Conservation (phyloP, 768 basidiomycete species). For the Kwoniella sp. region DNA sequence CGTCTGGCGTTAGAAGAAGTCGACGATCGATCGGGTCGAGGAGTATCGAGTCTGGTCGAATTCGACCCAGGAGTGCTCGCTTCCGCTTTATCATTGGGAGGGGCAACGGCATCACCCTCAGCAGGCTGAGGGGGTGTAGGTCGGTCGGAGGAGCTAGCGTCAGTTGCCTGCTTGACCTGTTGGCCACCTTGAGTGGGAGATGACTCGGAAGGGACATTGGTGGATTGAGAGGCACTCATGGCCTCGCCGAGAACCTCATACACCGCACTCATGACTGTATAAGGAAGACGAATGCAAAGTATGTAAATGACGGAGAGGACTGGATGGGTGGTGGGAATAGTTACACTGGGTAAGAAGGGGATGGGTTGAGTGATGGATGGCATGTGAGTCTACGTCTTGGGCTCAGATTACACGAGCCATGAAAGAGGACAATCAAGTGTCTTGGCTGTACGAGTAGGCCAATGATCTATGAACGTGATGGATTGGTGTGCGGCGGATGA, state of each 20-base stretch:
- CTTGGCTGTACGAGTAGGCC: neutral
- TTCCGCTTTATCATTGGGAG: neutral
- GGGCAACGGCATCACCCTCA: neutral
- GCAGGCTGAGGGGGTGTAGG: neutral
- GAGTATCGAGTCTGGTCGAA: conserved; percentile 7
- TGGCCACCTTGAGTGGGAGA: neutral
- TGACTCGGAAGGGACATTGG: neutral
- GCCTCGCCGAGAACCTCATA: conserved; percentile 14
- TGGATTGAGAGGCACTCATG: neutral
- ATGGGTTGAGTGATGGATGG: neutral
- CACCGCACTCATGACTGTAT: conserved; percentile 20
- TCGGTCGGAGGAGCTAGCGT: neutral
- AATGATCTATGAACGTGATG: neutral
- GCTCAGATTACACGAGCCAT: neutral
- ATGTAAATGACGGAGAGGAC: conserved; percentile 14
- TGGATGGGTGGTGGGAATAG: neutral
- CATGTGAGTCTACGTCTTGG: neutral
- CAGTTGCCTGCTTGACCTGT: neutral
- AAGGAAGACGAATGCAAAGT: conserved; percentile 14
- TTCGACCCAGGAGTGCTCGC: neutral
- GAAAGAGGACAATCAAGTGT: neutral
- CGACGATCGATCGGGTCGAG: conserved; percentile 12
- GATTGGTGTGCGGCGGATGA: neutral
- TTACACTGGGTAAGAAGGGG: neutral
- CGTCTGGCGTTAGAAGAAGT: neutral